phyloP scores from a whole-genome alignment of 306 rosid species.

The barrel medic (Medicago truncatula) region DNA sequence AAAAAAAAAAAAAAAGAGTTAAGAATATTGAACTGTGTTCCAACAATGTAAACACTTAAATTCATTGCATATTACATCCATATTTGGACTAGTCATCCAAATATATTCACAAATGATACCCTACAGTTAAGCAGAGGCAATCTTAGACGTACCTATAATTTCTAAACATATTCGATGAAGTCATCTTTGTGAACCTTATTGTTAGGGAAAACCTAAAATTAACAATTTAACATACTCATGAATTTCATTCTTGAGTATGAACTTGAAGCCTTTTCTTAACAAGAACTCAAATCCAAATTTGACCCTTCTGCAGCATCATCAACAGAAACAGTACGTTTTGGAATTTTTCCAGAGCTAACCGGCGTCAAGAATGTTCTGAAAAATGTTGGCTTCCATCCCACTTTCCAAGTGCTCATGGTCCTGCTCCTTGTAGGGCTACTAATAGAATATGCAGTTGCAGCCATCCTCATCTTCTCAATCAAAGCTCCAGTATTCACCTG shows the following conservation, averaged over 20 bases:
- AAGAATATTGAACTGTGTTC: too few species aligned
- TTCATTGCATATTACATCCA: constrained; percentile 16
- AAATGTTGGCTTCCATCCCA: constrained; percentile 53
- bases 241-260: constrained; percentile 3
- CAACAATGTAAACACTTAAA: constrained; percentile 8
- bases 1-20: too few species aligned
- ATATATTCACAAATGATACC: constrained; percentile 22
- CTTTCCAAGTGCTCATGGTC: constrained; percentile 48
- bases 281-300: constrained; percentile 17
- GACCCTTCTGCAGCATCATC: background rate
- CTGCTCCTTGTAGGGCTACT: constrained; percentile 50
- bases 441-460: constrained; percentile 54
- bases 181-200: constrained; percentile 1
- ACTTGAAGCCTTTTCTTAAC: constrained; percentile 23
- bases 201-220: constrained; percentile 40
- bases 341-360: constrained; percentile 5
- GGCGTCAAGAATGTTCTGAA: constrained; percentile 26
- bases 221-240: constrained; percentile 6
- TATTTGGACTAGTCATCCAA: constrained; percentile 48
- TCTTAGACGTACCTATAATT: background rate
- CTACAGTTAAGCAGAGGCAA: background rate
- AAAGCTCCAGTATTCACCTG: constrained; percentile 68
- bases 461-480: constrained; percentile 76
- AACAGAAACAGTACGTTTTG: constrained; percentile 2
- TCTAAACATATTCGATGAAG: background rate